Evolutionary conservation across 2,329 filamentous ascomycete genomes (phyloP).

Genomic region (Leptographium lundbergii): DNA sequence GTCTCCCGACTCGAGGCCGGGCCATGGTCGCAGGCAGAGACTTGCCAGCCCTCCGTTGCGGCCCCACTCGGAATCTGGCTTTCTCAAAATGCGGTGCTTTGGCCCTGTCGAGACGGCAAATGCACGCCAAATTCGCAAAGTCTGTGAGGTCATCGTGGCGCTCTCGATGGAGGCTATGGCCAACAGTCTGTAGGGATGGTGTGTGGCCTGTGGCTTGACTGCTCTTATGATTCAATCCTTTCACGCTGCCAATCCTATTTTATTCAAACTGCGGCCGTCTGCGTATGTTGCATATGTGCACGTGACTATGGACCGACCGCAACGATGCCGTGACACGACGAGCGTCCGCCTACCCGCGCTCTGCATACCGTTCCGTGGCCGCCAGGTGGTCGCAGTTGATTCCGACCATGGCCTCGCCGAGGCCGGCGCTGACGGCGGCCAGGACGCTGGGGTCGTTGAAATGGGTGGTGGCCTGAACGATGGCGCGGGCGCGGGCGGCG

Average conservation of each 20-base stretch:
- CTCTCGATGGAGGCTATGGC: background rate
- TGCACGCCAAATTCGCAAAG: background rate
- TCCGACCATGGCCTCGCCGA: slow-evolving; percentile 97
- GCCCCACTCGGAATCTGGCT: background rate
- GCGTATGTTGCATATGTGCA: background rate
- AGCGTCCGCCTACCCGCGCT: background rate
- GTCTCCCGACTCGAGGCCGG: background rate
- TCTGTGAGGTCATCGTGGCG: background rate
- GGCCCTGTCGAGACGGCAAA: background rate
- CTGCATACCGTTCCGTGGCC: background rate
- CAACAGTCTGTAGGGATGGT: too few species aligned
- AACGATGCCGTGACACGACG: too few species aligned
- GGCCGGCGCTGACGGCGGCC: slow-evolving; percentile 72
- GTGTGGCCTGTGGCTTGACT: too few species aligned
- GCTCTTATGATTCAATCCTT: too few species aligned
- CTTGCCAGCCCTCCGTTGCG: background rate
- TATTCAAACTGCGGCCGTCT: too few species aligned
- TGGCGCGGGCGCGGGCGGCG: slow-evolving; percentile 79
- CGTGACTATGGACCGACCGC: too few species aligned
- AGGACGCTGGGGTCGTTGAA: slow-evolving; percentile 75
- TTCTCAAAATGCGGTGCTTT: background rate
- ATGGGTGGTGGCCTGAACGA: slow-evolving; percentile 88
- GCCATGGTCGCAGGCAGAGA: background rate
- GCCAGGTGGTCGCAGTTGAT: slow-evolving; percentile 37
- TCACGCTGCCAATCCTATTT: too few species aligned